These are phyloP conservation scores for Hevea brasiliensis DNA, from an alignment of 345 rosid genomes.

Conservation along the genomic window DNA sequence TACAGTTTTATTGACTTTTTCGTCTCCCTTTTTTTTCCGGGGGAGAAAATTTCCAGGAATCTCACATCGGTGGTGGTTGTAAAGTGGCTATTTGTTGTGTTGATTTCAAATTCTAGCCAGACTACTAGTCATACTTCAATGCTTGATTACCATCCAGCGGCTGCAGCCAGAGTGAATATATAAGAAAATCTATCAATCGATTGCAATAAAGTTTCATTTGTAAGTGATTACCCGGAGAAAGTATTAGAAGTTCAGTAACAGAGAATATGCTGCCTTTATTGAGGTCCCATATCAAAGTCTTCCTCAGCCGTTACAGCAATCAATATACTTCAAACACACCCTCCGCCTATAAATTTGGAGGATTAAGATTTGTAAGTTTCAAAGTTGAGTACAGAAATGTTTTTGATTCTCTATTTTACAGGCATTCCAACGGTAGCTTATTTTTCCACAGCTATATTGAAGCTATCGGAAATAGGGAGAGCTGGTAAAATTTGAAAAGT, in stretches of 20 bases:
- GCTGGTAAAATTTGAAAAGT: slow-evolving; percentile 36
- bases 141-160: slow-evolving; percentile 50
- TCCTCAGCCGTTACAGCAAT: slow-evolving; percentile 39
- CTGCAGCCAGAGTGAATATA: slow-evolving; percentile 35
- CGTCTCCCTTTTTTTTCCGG: slow-evolving; percentile 24
- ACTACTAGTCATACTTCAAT: slow-evolving; percentile 55
- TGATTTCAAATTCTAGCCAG: slow-evolving; percentile 56
- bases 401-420: slow-evolving; percentile 34
- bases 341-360: slow-evolving; percentile 49
- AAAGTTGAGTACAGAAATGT: neutral
- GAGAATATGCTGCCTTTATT: slow-evolving; percentile 49
- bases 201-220: slow-evolving; percentile 50
- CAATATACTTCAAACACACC: slow-evolving; percentile 24
- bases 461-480: slow-evolving; percentile 43
- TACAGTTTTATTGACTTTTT: too few relatives aligned
- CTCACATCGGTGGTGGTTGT: slow-evolving; percentile 46
- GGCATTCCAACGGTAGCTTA: slow-evolving; percentile 45
- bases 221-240: slow-evolving; percentile 32
- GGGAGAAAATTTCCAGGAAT: slow-evolving; percentile 40
- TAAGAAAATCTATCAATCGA: slow-evolving; percentile 38
- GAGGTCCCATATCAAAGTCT: slow-evolving; percentile 56
- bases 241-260: slow-evolving; percentile 40
- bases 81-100: slow-evolving; percentile 60
- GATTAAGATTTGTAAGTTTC: slow-evolving; percentile 57
- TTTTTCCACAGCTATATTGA: slow-evolving; percentile 47